Percentiles rank a stretch among this genome's conserved stretches.
Conservation (phyloP, 306 rosid species). For the Quercus glauca region DNA sequence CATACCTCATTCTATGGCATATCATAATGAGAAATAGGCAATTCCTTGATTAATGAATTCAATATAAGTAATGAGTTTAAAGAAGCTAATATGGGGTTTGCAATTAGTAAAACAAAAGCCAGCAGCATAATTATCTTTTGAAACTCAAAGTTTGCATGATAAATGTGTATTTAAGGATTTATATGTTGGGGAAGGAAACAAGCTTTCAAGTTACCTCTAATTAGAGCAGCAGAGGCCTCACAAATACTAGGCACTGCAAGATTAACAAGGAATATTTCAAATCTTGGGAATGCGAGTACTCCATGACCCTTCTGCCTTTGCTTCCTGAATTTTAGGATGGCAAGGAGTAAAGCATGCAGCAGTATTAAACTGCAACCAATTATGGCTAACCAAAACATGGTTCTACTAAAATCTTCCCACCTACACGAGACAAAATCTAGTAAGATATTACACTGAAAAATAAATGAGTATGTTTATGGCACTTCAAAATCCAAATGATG, state of each 20-base stretch:
- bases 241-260: conserved; percentile 72
- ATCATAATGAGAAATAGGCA: background rate
- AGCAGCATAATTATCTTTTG: background rate
- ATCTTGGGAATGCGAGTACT: conserved; percentile 79
- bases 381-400: conserved; percentile 83
- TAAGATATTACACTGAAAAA: background rate
- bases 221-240: conserved; percentile 64
- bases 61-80: background rate
- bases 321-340: conserved; percentile 59
- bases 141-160: background rate
- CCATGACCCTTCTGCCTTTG: conserved; percentile 45
- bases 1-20: background rate
- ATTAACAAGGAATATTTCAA: conserved; percentile 73
- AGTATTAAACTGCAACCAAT: conserved; percentile 60
- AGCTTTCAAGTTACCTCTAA: conserved; percentile 48
- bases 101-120: background rate
- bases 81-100: background rate
- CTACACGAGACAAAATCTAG: conserved; percentile 30
- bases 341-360: conserved; percentile 59
- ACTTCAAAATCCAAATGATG: background rate
- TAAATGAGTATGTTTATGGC: background rate
- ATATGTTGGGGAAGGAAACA: background rate
- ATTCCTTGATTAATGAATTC: background rate
- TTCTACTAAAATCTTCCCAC: conserved; percentile 73
- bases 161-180: conserved; percentile 1